These are phyloP conservation scores for Lactifluus pinguis DNA, from an alignment of 768 basidiomycete species.

Conservation along the genomic window DNA sequence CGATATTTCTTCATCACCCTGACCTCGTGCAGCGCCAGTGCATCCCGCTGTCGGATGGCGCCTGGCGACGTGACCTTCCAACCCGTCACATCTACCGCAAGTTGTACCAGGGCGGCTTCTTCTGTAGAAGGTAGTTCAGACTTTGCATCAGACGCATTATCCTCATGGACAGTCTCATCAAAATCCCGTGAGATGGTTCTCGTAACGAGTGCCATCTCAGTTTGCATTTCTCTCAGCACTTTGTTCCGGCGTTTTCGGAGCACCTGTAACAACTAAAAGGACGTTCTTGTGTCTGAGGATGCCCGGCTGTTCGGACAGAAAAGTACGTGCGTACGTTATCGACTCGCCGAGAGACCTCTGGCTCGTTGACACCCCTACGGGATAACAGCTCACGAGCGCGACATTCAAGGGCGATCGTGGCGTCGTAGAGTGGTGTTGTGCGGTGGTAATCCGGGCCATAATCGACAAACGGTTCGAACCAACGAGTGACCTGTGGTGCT, in stretches of 20 bases:
- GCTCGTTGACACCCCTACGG: background rate
- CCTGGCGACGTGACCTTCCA: background rate
- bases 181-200: background rate
- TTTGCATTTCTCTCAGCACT: background rate
- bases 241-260: background rate
- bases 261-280: background rate
- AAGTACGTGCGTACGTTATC: background rate
- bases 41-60: background rate
- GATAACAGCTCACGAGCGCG: background rate
- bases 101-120: background rate
- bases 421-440: slow-evolving; percentile 1
- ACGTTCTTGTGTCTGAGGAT: background rate
- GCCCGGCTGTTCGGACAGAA: no score
- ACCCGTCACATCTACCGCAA: background rate
- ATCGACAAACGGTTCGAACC: slow-evolving; percentile 13
- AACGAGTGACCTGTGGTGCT: slow-evolving; percentile 1
- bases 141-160: background rate
- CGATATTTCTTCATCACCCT: slow-evolving; percentile 2
- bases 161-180: background rate
- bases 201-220: background rate
- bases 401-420: background rate
- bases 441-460: slow-evolving; percentile 9
- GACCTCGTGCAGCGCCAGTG: background rate
- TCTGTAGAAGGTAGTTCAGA: background rate
- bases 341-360: background rate